Conservation (phyloP, 1,284 basidiomycete genomes). For the Coniferiporia weirii region DNA sequence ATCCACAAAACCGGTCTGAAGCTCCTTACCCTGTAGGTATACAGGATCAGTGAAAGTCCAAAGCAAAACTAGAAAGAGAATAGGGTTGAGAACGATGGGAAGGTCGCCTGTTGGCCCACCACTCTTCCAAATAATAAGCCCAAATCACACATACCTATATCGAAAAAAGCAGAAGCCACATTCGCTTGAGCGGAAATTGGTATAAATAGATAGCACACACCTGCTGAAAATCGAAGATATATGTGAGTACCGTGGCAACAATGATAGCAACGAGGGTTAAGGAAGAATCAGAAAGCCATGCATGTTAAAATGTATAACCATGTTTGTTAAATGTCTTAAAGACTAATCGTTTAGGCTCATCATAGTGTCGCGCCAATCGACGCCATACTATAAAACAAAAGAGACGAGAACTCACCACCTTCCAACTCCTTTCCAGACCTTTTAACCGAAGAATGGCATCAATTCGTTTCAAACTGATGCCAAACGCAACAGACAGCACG, state of each 20-base stretch:
- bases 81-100: no score
- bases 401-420: slow-evolving; percentile 49
- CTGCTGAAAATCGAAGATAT: slow-evolving; percentile 28
- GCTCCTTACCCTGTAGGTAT: slow-evolving; percentile 40
- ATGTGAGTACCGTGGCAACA: slow-evolving; percentile 25
- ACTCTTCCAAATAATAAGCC: slow-evolving; percentile 9
- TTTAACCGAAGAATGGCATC: slow-evolving; percentile 78
- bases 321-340: slow-evolving; percentile 68
- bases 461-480: slow-evolving; percentile 68
- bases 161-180: not conserved
- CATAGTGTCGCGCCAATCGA: slow-evolving; percentile 29
- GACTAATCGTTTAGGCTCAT: slow-evolving; percentile 80
- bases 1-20: slow-evolving; percentile 62
- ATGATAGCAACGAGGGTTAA: slow-evolving; percentile 16
- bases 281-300: slow-evolving; percentile 41
- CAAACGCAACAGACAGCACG: slow-evolving; percentile 51
- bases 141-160: not conserved
- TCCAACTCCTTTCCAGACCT: slow-evolving; percentile 64
- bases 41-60: not conserved
- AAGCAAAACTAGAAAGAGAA: no score
- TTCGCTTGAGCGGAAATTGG: not conserved
- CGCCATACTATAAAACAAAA: slow-evolving; percentile 11
- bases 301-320: slow-evolving; percentile 50
- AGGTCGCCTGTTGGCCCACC: no score
- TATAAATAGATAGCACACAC: slow-evolving; percentile 20